Evolutionary conservation across 805 yeast species (phyloP).

Genomic region (Helenozyma rhizophorensis): DNA sequence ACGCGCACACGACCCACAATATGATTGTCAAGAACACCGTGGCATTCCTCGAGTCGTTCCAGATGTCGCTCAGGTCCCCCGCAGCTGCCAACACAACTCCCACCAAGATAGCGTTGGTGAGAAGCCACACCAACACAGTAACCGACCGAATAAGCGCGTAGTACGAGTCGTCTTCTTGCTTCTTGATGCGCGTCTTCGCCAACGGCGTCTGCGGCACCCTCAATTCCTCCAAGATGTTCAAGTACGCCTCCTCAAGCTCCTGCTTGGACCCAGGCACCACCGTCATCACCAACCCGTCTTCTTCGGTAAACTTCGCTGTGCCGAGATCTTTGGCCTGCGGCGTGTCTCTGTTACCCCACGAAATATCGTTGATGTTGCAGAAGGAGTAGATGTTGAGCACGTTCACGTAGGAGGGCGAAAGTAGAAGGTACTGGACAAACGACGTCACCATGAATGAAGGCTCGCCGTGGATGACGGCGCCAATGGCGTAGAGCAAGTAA

Average conservation of each 20-base stretch:
- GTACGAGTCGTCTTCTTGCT: constrained; percentile 58
- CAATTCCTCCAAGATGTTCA: constrained; percentile 57
- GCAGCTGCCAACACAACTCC: constrained; percentile 84
- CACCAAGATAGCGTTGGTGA: constrained; percentile 76
- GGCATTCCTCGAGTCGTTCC: constrained; percentile 41
- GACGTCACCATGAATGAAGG: constrained; percentile 93
- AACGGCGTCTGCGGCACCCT: constrained; percentile 33
- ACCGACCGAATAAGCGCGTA: constrained; percentile 87
- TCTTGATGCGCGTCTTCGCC: constrained; percentile 13
- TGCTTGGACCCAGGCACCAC: constrained; percentile 63
- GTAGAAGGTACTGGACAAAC: constrained; percentile 73
- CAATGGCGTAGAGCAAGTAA: constrained; percentile 71
- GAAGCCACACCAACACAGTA: constrained; percentile 86
- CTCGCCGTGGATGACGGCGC: constrained; percentile 77
- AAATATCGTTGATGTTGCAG: constrained; percentile 92
- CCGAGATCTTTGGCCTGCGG: constrained; percentile 69
- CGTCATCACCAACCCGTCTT: constrained; percentile 33
- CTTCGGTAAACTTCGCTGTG: constrained; percentile 60
- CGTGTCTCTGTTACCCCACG: constrained; percentile 97
- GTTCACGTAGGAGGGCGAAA: constrained; percentile 88
- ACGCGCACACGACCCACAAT: constrained; percentile 87
- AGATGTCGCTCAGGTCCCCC: constrained; percentile 48
- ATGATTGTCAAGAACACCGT: constrained; percentile 75
- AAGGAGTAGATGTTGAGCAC: constrained; percentile 92
- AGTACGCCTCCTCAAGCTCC: constrained; percentile 74